These are phyloP conservation scores for Gyrodon lividus DNA, from an alignment of 768 basidiomycete species.

Conservation along the genomic window DNA sequence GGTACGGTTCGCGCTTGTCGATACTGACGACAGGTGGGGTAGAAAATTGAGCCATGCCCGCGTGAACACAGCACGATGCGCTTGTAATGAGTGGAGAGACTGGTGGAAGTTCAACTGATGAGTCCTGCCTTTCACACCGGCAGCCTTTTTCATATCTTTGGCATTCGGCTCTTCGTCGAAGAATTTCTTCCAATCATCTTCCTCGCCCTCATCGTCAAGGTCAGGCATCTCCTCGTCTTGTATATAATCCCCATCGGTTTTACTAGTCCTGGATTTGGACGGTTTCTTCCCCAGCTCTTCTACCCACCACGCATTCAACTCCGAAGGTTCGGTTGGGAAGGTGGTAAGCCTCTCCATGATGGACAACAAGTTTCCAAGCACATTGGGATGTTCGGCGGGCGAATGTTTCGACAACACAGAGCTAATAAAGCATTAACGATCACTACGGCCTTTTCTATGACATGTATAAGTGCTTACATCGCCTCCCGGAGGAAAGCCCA, in stretches of 20 bases:
- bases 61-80: slow-evolving; percentile 81
- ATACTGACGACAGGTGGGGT: slow-evolving; percentile 49
- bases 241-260: slow-evolving; percentile 39
- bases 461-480: slow-evolving; percentile 43
- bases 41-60: slow-evolving; percentile 76
- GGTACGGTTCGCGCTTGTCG: slow-evolving; percentile 30
- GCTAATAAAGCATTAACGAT: slow-evolving; percentile 7
- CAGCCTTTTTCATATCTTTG: slow-evolving; percentile 36
- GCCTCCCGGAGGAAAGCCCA: slow-evolving; percentile 88
- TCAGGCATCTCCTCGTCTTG: slow-evolving; percentile 33
- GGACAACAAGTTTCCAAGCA: slow-evolving; percentile 53
- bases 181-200: slow-evolving; percentile 70
- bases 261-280: slow-evolving; percentile 45
- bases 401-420: slow-evolving; percentile 26
- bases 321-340: slow-evolving; percentile 68
- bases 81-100: slow-evolving; percentile 70
- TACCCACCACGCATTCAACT: slow-evolving; percentile 81
- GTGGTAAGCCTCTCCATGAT: slow-evolving; percentile 67
- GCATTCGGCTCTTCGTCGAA: slow-evolving; percentile 62
- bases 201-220: slow-evolving; percentile 37
- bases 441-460: not conserved
- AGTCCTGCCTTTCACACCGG: slow-evolving; percentile 44
- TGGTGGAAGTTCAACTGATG: slow-evolving; percentile 73
- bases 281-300: slow-evolving; percentile 61
- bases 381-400: slow-evolving; percentile 36